Percentiles rank a stretch among this genome's conserved stretches.
Evolutionary conservation across 352 stramenopile species (phyloP).

Genomic region (Phytophthora fragariae): DNA sequence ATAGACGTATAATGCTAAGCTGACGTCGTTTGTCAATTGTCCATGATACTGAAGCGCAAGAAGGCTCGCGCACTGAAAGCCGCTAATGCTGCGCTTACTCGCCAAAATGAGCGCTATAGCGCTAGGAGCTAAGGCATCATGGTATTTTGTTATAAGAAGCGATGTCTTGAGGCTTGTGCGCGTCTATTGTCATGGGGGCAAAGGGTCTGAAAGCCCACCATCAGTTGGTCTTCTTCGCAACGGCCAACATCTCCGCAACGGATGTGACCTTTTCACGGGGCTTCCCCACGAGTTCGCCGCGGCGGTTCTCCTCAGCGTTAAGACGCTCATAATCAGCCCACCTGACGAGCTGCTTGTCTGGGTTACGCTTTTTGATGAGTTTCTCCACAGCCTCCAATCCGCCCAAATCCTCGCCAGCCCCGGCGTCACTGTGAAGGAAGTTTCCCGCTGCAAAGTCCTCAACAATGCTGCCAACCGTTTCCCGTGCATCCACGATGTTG

Average conservation of each 20-base stretch:
- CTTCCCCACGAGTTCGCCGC: conserved; percentile 66
- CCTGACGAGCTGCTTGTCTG: conserved; percentile 70
- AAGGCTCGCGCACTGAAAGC: conserved; percentile 54
- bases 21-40: neutral
- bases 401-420: conserved; percentile 21
- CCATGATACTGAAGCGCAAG: conserved; percentile 43
- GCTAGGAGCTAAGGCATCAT: neutral
- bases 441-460: conserved; percentile 80
- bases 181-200: conserved; percentile 5
- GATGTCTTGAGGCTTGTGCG: neutral
- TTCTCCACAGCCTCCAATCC: conserved; percentile 55
- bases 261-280: conserved; percentile 86
- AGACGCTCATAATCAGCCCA: conserved; percentile 77
- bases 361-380: conserved; percentile 55
- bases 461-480: conserved; percentile 95
- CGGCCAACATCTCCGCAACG: conserved; percentile 76
- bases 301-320: conserved; percentile 65
- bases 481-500: conserved; percentile 97
- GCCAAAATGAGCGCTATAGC: conserved; percentile 40
- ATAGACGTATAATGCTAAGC: neutral
- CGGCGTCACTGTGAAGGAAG: conserved; percentile 43
- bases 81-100: conserved; percentile 48
- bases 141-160: conserved; percentile 1
- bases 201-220: neutral
- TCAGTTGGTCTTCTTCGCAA: conserved; percentile 37